Evolutionary conservation across 2,329 filamentous ascomycete genomes (phyloP), one percentile per base, ranked within the genome.

Genomic region (Stemphylium lycopersici): DNA sequence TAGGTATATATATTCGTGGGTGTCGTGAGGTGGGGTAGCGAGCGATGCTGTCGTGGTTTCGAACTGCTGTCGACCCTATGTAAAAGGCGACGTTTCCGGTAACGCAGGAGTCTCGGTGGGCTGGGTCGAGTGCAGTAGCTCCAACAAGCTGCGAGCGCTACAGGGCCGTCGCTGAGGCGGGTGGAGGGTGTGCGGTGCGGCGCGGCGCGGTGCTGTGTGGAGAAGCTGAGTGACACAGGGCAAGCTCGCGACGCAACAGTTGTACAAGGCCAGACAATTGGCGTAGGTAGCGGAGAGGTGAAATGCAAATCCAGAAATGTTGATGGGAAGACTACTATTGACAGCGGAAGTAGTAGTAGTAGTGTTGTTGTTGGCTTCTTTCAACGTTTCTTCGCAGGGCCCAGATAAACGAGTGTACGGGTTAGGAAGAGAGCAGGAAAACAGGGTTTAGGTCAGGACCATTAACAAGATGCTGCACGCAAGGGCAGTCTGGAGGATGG

Each of bases 251-350:
- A 58, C 50, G 33, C 50, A 31, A 49, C 43, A 15, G 70, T 73
- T 15, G 63, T 56, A 69, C 70, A 48, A 55, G 54, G 65, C 70
- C 71, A 73, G 71, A 68, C 48, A 67, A 70, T 60, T 43, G 64
- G 61, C 45, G 59, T 54, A 51, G 55, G 54, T 54, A 47, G 61
- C 53, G 37, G 47, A 58, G 56, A 55, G 52, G 55, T 44, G 36
- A 45, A 13, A 34, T 7, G 48, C 11, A 41, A 22, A 32, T 54
- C 40, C 55, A 58, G 43, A 54, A 57, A 42, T 55, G 56, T 48
- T 34, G 44, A 53, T 57, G 58, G 53, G 52, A 37, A 31, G 50
- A 52, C 42, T 53, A 45, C 55, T 55, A 55, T 32, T 48, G 48
- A 24, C 40, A 45, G 48, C 18, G 53, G 56, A 37, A 58, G 44